phyloP scores from a whole-genome alignment of 2,329 filamentous ascomycete genomes.

The Chrysosphaeria jannelii region DNA sequence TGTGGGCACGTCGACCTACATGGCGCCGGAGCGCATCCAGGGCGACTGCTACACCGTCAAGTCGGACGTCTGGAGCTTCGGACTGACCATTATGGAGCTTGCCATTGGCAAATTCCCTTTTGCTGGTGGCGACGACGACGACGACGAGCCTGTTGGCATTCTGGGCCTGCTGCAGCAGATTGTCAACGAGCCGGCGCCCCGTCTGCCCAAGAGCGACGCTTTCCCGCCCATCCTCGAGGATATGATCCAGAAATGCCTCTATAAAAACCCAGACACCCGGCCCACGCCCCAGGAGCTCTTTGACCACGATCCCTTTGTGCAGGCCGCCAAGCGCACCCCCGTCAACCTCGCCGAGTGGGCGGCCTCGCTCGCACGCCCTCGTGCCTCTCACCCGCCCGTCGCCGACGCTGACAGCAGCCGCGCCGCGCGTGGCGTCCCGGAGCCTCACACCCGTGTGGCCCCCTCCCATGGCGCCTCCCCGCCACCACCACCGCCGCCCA shows the following conservation, averaged over 20 bases:
- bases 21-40: constrained; percentile 94
- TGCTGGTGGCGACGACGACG: constrained; percentile 39
- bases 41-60: constrained; percentile 94
- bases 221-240: constrained; percentile 88
- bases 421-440: no score
- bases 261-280: constrained; percentile 64
- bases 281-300: constrained; percentile 85
- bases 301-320: constrained; percentile 77
- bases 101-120: constrained; percentile 96
- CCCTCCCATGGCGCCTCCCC: no score
- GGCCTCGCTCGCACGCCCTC: no score
- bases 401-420: no score
- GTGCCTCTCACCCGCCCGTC: no score
- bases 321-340: constrained; percentile 85
- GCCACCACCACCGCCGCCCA: no score
- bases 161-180: constrained; percentile 90
- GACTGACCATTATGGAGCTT: constrained; percentile 81
- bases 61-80: constrained; percentile 97
- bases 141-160: constrained; percentile 74
- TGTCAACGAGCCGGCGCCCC: constrained; percentile 82
- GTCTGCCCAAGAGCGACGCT: constrained; percentile 82
- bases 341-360: constrained; percentile 89
- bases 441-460: no score
- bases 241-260: constrained; percentile 86
- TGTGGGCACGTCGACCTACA: constrained; percentile 94